phyloP scores from a whole-genome alignment of 1,284 basidiomycete species.

The Trichosporon sp. region DNA sequence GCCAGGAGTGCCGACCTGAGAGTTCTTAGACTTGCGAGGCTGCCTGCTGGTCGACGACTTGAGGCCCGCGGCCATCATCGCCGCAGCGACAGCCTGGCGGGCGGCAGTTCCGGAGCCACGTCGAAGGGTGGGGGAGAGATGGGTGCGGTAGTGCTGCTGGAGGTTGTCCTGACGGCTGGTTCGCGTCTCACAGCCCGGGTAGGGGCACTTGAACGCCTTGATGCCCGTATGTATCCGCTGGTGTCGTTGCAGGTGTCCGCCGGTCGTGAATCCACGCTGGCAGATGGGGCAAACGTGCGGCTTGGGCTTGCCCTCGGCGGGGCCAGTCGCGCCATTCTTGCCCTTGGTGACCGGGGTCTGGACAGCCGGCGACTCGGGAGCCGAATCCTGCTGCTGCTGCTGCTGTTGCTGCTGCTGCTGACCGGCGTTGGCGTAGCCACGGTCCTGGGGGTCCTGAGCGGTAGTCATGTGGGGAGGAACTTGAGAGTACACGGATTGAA shows the following conservation, averaged over 20 bases:
- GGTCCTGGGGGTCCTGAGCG: slow-evolving; percentile 9
- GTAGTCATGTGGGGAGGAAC: slow-evolving; percentile 4
- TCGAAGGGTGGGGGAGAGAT: slow-evolving; percentile 41
- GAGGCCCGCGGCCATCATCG: slow-evolving; percentile 45
- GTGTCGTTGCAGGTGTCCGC: slow-evolving; percentile 45
- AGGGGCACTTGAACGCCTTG: slow-evolving; percentile 47
- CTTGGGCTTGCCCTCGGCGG: slow-evolving; percentile 44
- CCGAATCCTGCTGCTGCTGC: slow-evolving; percentile 2
- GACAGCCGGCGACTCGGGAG: slow-evolving; percentile 12
- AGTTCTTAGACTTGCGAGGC: slow-evolving; percentile 43
- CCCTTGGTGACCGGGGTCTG: slow-evolving; percentile 28
- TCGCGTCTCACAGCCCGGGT: slow-evolving; percentile 44
- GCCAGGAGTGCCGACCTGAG: slow-evolving; percentile 36
- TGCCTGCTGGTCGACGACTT: slow-evolving; percentile 37
- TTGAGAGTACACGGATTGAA: slow-evolving; percentile 9
- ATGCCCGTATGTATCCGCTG: slow-evolving; percentile 46
- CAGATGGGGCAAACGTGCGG: slow-evolving; percentile 45
- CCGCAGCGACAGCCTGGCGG: slow-evolving; percentile 40
- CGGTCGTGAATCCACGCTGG: slow-evolving; percentile 42
- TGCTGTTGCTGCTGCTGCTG: slow-evolving; percentile 13
- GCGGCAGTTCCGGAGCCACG: slow-evolving; percentile 43
- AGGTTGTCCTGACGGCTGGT: slow-evolving; percentile 45
- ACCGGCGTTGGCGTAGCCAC: slow-evolving; percentile 7
- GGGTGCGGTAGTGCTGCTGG: slow-evolving; percentile 47
- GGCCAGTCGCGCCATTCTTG: slow-evolving; percentile 44